These are phyloP conservation scores for Puccinia novopanici DNA, from an alignment of 1,284 basidiomycete species.

Conservation along the genomic window DNA sequence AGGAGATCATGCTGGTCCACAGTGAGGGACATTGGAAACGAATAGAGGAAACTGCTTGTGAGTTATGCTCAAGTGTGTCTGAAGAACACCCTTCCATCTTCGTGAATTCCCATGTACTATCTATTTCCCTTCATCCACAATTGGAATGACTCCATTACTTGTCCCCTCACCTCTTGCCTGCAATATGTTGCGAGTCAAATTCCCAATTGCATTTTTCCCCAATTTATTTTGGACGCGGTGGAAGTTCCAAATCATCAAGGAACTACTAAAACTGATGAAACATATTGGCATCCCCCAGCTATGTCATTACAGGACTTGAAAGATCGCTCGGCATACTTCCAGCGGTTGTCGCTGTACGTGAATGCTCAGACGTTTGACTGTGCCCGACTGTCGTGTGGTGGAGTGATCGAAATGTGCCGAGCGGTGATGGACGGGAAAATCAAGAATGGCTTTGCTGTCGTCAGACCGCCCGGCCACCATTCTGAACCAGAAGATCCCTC, in stretches of 20 bases:
- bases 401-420: slow-evolving; percentile 85
- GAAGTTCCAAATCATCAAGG: slow-evolving; percentile 22
- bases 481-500: slow-evolving; percentile 96
- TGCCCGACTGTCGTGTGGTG: slow-evolving; percentile 86
- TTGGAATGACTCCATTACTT: background rate
- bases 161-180: background rate
- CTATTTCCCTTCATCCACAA: too few species aligned
- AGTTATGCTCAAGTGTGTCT: background rate
- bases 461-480: slow-evolving; percentile 95
- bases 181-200: background rate
- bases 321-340: slow-evolving; percentile 76
- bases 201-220: background rate
- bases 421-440: slow-evolving; percentile 80
- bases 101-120: background rate
- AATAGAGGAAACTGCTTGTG: slow-evolving; percentile 63
- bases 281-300: slow-evolving; percentile 61
- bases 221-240: background rate
- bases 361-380: slow-evolving; percentile 79
- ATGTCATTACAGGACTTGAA: slow-evolving; percentile 72
- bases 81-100: slow-evolving; percentile 1
- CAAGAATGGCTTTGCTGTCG: slow-evolving; percentile 88
- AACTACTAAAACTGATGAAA: slow-evolving; percentile 54
- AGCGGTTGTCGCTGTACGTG: slow-evolving; percentile 86
- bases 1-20: slow-evolving; percentile 86
- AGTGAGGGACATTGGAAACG: slow-evolving; percentile 86